Evolutionary conservation across 1,284 basidiomycete species (phyloP).

Genomic region (Cutaneotrichosporon cavernicola): DNA sequence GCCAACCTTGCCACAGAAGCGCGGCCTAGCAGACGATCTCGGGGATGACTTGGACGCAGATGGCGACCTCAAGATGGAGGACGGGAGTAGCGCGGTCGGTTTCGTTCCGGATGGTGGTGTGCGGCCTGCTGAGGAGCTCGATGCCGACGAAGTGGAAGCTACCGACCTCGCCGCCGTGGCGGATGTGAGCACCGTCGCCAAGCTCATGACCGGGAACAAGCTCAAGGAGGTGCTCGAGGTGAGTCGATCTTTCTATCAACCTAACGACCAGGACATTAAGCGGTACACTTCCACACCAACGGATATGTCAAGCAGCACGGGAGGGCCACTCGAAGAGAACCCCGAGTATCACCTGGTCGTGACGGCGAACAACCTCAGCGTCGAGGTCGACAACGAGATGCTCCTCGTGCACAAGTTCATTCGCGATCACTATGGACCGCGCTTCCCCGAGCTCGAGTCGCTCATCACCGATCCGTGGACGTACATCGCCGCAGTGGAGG

Average conservation of each 20-base stretch:
- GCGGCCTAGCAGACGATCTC: constrained; percentile 19
- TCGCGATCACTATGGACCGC: constrained; percentile 92
- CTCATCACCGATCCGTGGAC: constrained; percentile 87
- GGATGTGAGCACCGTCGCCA: constrained; percentile 82
- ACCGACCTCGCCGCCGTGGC: constrained; percentile 82
- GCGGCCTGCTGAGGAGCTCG: constrained; percentile 87
- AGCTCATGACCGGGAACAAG: constrained; percentile 77
- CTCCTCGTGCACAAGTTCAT: constrained; percentile 99
- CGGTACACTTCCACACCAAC: constrained; percentile 74
- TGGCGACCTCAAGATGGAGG: constrained; percentile 44
- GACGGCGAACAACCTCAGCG: constrained; percentile 94
- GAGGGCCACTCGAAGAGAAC: constrained; percentile 76
- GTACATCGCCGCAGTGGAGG: constrained; percentile 87
- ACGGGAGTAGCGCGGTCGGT: constrained; percentile 50
- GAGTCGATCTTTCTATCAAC: constrained; percentile 27
- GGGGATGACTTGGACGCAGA: constrained; percentile 28
- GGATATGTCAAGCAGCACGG: constrained; percentile 66
- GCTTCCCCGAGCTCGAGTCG: constrained; percentile 96
- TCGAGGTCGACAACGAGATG: constrained; percentile 98
- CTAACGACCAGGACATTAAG: constrained; percentile 70
- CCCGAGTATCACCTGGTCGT: constrained; percentile 97
- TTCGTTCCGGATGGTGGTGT: constrained; percentile 87
- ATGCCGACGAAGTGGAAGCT: constrained; percentile 84
- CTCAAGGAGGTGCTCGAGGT: constrained; percentile 83
- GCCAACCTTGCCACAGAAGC: constrained; percentile 17